Evolutionary conservation across 371 early-diverging fungal species (phyloP).

Genomic region (Dentiscutata heterogama): DNA sequence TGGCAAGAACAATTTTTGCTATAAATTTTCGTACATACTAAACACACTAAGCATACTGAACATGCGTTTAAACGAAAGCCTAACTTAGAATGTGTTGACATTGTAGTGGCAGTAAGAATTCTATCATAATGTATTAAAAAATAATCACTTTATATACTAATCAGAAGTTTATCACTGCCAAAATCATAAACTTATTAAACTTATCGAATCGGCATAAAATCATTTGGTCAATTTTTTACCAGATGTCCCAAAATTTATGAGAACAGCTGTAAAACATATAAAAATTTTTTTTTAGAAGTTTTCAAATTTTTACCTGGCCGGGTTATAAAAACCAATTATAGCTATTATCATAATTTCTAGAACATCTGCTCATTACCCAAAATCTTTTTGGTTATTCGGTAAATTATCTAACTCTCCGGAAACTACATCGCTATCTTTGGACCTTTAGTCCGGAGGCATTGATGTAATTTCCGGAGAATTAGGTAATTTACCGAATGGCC

Average conservation of each 20-base stretch:
- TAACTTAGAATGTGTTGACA: neutral
- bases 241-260: neutral
- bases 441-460: no score
- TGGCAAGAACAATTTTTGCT: neutral
- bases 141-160: neutral
- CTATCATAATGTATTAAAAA: neutral
- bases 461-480: no score
- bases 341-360: no score
- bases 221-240: neutral
- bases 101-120: neutral
- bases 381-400: no score
- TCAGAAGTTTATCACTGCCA: neutral
- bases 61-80: neutral
- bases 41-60: neutral
- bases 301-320: no score
- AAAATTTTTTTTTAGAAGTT: no score
- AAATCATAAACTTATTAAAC: neutral
- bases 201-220: no score
- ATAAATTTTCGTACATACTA: neutral
- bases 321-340: no score
- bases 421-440: no score
- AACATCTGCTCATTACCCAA: no score
- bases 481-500: no score
- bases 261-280: neutral
- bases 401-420: no score